phyloP scores from a whole-genome alignment of 2,329 filamentous ascomycete genomes.

The Blumeria graminis region DNA sequence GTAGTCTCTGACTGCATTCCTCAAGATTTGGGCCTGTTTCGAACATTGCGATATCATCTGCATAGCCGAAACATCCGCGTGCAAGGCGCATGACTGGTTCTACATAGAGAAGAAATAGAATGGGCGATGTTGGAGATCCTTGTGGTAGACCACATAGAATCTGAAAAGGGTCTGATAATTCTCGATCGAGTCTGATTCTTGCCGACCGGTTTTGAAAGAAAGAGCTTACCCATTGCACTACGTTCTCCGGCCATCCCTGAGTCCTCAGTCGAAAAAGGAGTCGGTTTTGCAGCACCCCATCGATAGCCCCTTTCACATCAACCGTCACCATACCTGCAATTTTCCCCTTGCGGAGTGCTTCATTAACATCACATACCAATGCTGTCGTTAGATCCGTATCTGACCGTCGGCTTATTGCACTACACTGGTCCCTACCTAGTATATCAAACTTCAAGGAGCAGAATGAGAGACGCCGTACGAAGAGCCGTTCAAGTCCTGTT shows the following conservation, averaged over 20 bases:
- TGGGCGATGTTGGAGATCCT: background rate
- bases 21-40: background rate
- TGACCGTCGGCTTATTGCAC: background rate
- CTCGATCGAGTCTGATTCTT: background rate
- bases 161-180: background rate
- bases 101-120: background rate
- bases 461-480: background rate
- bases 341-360: background rate
- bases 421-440: background rate
- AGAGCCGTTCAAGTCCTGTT: background rate
- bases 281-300: background rate
- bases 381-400: background rate
- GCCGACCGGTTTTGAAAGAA: background rate
- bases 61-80: background rate
- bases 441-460: background rate
- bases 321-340: background rate
- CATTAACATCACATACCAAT: background rate
- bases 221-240: background rate
- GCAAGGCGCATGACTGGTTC: background rate
- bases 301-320: background rate
- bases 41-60: background rate
- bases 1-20: background rate
- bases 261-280: background rate
- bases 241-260: background rate
- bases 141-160: background rate